Evolutionary conservation across 1,284 basidiomycete species (phyloP), one percentile per base, ranked within the genome.

Genomic region (Thelephora terrestris): DNA sequence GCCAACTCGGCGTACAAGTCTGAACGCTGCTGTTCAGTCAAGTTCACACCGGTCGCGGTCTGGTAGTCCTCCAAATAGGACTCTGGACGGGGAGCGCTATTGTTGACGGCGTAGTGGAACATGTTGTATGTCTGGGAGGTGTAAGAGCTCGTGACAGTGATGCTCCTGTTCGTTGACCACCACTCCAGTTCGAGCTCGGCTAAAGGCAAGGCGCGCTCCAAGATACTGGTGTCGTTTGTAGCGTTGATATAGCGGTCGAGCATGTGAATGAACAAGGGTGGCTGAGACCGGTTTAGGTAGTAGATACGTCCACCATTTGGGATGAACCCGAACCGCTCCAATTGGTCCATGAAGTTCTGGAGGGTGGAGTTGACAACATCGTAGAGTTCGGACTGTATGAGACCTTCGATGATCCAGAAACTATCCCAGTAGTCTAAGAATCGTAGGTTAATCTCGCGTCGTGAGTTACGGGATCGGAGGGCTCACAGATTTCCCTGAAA

Each of bases 341-440:
- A 69, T 60, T 93, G 80, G 59, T 96, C 91, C 90, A 95, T 92
- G 59, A 96, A 93, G 68, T 95, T 94, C 56, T 87, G 78, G 25
- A 94, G 69, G 0, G 91, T 85, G 12, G 71, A 79, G 56, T 87
- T 88, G 48, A 78, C 87, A 45, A 89, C 74, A 51, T 73, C 71
- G 57, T 79, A 81, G 18, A 95, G 73, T 60, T 86, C 77, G 2
- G 86, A 91, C 58, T 85, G 71, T 40, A 96, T 69, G 29, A 95
- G 70, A 29, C 92, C 92, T 53, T 89, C 79, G 4, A 90, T 64
- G 55, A 94, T 92, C 89, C 89, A 92, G 64, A 79, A 90, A 54
- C 80, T 84, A 60, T 90, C 86, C 86, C 86, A 89, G 56, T 90
- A 89, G 63, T 91, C 78, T 73, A 54, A 27, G 46, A 29, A 12